Base-by-base conservation (phyloP, 2,329 filamentous ascomycete genomes). In the Rhynchosporium agropyri region DNA sequence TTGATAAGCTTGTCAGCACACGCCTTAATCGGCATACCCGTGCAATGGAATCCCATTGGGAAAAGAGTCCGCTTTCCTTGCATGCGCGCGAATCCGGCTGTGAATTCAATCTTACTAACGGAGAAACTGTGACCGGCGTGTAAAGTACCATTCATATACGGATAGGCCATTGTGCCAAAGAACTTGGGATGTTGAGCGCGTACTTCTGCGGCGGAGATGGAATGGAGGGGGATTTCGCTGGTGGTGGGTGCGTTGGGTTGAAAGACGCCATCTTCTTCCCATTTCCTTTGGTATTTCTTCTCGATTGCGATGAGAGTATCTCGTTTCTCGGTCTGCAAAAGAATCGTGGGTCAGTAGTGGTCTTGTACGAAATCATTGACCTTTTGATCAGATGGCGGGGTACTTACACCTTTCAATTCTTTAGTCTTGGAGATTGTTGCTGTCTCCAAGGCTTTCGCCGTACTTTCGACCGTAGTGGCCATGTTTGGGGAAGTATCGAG, bases 1-100 rank as follows among this genome's bases (percentile, higher is more conserved):
- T 91, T 87, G 63, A 89, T 87, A 51, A 99, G 85, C 82, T 98
- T 98, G 81, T 99, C 94, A 60, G 95, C 92, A 73, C 91, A 96
- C 5, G 95, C 93, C 79, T 97, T 97, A 81, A 99, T 99, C 51
- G 93, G 92, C 89, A 99, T 96, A 71, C 95, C 95, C 0, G 94
- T 98, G 79, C 90, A 92, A 81, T 99, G 95, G 80, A 92, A 99
- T 38, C 94, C 95, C 74, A 95, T 89, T 62, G 95, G 95, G 76
- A 95, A 97, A 59, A 98, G 81, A 62, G 89, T 83, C 59, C 89
- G 84, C 81, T 94, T 94, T 73, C 95, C 95, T 76, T 92, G 86
- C 91, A 98, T 96, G 61, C 94, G 84, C 53, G 90, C 89, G 74
- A 92, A 93, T 49, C 94, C 92, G 29, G 89, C 86, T 63, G 88